Percentiles rank a stretch among this genome's conserved stretches.
Conservation (phyloP, 2,329 filamentous ascomycete genomes). For the Ophiostoma triangulosporum region DNA sequence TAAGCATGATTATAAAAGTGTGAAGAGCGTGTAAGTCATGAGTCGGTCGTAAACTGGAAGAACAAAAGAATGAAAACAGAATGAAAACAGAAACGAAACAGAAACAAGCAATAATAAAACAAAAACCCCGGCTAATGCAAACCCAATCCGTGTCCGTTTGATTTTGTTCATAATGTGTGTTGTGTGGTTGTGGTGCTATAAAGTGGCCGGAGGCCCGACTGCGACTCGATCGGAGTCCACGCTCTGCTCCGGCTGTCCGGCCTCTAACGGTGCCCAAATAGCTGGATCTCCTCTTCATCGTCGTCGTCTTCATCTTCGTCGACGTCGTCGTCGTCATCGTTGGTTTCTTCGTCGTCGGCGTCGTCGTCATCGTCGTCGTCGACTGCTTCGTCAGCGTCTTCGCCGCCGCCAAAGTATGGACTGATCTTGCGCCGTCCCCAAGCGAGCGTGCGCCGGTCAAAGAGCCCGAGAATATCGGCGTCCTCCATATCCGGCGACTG, state of each 20-base stretch:
- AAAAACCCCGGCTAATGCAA: too few relatives aligned
- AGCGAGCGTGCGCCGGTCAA: conserved; percentile 25
- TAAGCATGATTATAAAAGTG: too few relatives aligned
- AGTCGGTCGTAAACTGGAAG: not conserved
- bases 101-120: not conserved
- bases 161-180: too few relatives aligned
- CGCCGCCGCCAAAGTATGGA: conserved; percentile 28
- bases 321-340: conserved; percentile 33
- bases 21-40: too few relatives aligned
- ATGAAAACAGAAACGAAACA: not conserved
- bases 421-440: conserved; percentile 25
- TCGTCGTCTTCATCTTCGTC: conserved; percentile 33
- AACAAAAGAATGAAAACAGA: not conserved
- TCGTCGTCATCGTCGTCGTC: conserved; percentile 33
- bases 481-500: conserved; percentile 19
- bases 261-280: conserved; percentile 33
- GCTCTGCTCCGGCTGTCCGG: not conserved
- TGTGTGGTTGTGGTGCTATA: too few relatives aligned
- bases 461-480: conserved; percentile 44
- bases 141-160: too few relatives aligned
- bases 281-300: conserved; percentile 35
- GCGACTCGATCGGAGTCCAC: too few relatives aligned
- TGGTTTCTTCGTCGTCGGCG: conserved; percentile 29
- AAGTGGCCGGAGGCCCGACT: too few relatives aligned
- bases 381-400: conserved; percentile 34